Evolutionary conservation across 75 land plant genomes (phyloP).

Genomic region (Pinus tabuliformis): DNA sequence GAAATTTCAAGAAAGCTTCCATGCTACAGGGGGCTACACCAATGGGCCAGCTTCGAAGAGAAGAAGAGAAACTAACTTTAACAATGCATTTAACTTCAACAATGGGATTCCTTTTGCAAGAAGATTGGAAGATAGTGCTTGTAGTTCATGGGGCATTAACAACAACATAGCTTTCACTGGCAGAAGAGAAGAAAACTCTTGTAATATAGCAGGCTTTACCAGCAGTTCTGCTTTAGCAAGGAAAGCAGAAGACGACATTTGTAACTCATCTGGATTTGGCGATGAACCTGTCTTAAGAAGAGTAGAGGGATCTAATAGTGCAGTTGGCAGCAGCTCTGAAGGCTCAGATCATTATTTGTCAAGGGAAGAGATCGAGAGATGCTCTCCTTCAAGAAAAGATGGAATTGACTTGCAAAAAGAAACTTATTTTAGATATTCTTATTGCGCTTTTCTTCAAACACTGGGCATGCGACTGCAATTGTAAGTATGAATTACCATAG

Average conservation of each 20-base stretch:
- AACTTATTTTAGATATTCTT: slow-evolving; percentile 49
- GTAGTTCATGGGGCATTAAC: slow-evolving; percentile 1
- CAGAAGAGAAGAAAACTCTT: not conserved
- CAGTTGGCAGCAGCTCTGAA: slow-evolving; percentile 7
- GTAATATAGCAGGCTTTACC: not conserved
- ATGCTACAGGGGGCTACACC: not conserved
- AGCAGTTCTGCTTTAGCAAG: not conserved
- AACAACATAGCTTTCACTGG: not conserved
- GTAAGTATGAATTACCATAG: slow-evolving; percentile 29
- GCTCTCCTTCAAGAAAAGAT: slow-evolving; percentile 71
- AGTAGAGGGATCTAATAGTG: not conserved
- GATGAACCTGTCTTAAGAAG: not conserved
- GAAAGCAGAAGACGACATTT: not conserved
- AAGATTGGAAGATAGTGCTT: not conserved
- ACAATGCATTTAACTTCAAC: not conserved
- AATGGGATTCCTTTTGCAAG: not conserved
- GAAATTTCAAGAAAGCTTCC: slow-evolving; percentile 3
- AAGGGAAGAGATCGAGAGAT: slow-evolving; percentile 64
- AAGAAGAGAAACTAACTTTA: not conserved
- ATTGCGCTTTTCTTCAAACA: slow-evolving; percentile 59
- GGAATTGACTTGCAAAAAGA: slow-evolving; percentile 64
- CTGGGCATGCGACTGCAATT: slow-evolving; percentile 63
- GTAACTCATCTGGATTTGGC: not conserved
- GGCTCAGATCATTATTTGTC: slow-evolving; percentile 39
- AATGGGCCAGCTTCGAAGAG: slow-evolving; percentile 7